phyloP scores from a whole-genome alignment of 176 grass and related monocot genomes.

The Tillandsia fasciculata region DNA sequence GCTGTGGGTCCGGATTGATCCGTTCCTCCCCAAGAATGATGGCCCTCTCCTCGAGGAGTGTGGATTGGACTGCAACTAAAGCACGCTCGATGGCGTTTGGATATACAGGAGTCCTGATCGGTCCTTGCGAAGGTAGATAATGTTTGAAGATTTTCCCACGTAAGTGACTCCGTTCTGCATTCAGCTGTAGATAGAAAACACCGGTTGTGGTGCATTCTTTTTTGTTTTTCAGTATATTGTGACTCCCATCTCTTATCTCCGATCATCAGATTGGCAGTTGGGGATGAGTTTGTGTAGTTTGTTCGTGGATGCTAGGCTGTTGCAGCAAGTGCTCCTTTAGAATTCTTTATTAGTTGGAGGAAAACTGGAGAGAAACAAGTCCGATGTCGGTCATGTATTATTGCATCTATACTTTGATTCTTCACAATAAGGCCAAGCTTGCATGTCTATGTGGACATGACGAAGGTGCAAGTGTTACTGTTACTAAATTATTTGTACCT shows the following conservation, averaged over 20 bases:
- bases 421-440: constrained; percentile 2
- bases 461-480: background rate
- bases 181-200: background rate
- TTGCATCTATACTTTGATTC: background rate
- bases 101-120: background rate
- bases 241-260: background rate
- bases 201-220: background rate
- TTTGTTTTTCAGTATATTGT: background rate
- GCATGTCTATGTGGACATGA: background rate
- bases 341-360: constrained; percentile 7
- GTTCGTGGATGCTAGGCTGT: background rate
- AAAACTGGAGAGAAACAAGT: background rate
- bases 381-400: background rate
- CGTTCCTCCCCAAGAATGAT: constrained; percentile 47
- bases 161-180: background rate
- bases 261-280: background rate
- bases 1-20: constrained; percentile 54
- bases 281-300: constrained; percentile 2
- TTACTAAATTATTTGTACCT: background rate
- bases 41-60: constrained; percentile 62
- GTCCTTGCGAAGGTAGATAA: background rate
- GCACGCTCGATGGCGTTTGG: background rate
- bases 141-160: background rate
- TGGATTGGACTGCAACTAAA: constrained; percentile 57
- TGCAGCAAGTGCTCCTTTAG: constrained; percentile 2